Evolutionary conservation across 2,329 filamentous ascomycete species (phyloP).

Genomic region (Monilinia fructicola): DNA sequence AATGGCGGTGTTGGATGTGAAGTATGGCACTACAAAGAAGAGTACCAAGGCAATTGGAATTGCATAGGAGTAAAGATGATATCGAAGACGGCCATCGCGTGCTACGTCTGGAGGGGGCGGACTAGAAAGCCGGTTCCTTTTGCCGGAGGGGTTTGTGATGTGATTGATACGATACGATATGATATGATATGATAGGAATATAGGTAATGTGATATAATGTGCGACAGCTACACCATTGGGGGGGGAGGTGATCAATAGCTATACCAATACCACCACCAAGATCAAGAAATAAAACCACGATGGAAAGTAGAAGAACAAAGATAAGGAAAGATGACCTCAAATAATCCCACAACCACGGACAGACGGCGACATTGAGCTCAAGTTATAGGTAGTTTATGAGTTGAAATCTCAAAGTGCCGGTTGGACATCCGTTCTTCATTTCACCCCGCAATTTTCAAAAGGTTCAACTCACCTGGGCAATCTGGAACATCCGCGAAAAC

Average conservation of each 20-base stretch:
- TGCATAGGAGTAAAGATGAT: constrained; percentile 48
- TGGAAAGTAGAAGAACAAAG: not conserved
- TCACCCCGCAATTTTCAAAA: constrained; percentile 12
- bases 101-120: not conserved
- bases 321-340: not conserved
- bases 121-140: not conserved
- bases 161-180: constrained; percentile 3
- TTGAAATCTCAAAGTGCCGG: constrained; percentile 10
- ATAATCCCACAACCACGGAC: not conserved
- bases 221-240: too few relatives aligned
- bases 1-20: constrained; percentile 37
- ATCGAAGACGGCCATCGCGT: constrained; percentile 41
- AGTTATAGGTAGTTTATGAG: constrained; percentile 4
- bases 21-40: constrained; percentile 40
- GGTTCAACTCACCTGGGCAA: too few relatives aligned
- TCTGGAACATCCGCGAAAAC: not conserved
- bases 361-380: constrained; percentile 16
- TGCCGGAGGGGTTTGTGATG: not conserved
- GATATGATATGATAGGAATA: not conserved
- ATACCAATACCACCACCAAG: too few relatives aligned
- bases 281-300: too few relatives aligned
- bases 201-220: not conserved
- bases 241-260: not conserved
- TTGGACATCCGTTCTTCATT: not conserved
- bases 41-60: constrained; percentile 48